A percentile compares a stretch with the other conserved stretches of the same genome.
phyloP scores from a whole-genome alignment of 371 early-diverging fungal species.

The Nematocida sp. region DNA sequence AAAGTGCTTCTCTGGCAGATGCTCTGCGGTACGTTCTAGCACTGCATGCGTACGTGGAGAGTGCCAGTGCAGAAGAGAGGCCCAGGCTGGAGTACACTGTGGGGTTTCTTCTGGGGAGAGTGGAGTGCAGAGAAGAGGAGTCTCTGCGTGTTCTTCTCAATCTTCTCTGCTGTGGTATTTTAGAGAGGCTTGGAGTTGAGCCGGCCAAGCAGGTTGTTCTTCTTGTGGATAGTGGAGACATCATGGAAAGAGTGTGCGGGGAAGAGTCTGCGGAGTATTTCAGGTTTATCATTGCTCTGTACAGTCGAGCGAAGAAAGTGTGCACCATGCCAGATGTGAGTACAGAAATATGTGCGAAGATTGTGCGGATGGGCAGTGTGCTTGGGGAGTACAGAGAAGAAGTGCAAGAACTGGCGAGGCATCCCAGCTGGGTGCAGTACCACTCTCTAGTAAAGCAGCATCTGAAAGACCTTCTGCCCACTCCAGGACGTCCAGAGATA shows the following conservation, averaged over 20 bases:
- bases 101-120: neutral
- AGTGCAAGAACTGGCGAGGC: neutral
- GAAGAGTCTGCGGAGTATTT: too few relatives aligned
- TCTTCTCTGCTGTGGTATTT: neutral
- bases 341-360: neutral
- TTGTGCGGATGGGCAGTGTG: neutral
- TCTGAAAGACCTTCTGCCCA: neutral
- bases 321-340: too few relatives aligned
- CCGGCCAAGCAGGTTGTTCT: neutral
- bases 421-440: neutral
- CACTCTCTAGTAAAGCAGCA: neutral
- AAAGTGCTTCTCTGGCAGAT: neutral
- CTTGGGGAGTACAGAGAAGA: neutral
- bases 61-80: neutral
- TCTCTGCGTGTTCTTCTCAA: conserved; percentile 6
- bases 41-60: neutral
- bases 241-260: too few relatives aligned
- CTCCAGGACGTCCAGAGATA: neutral
- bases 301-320: too few relatives aligned
- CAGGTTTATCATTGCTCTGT: too few relatives aligned
- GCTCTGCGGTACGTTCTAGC: neutral
- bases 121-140: conserved; percentile 5
- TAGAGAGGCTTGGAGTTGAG: neutral
- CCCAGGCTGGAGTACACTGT: neutral
- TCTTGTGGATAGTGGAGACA: neutral